phyloP scores from a whole-genome alignment of 208 protist species.

The Leishmania tarentolae region DNA sequence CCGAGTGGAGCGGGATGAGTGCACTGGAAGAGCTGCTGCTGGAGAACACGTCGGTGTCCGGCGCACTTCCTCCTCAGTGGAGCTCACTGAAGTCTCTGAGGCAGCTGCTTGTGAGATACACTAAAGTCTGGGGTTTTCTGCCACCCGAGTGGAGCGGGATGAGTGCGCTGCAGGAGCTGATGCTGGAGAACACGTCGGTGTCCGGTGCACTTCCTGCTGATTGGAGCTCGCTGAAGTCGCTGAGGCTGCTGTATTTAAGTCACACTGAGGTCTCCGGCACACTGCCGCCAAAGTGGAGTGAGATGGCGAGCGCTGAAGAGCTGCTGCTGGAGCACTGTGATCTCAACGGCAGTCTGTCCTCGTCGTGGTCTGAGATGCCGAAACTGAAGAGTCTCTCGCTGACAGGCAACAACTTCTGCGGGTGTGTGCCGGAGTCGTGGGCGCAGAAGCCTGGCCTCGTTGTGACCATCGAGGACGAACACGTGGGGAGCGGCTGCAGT shows the following conservation, averaged over 20 bases:
- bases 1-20: constrained; percentile 7
- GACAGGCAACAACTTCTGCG: neutral
- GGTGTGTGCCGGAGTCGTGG: neutral
- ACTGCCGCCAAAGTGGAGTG: no score
- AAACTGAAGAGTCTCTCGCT: neutral
- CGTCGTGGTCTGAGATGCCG: constrained; percentile 1
- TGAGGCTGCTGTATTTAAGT: no score
- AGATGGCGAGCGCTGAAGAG: no score
- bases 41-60: neutral
- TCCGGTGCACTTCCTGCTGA: no score
- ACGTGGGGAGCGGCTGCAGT: neutral
- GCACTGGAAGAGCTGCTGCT: neutral
- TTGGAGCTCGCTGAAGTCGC: no score
- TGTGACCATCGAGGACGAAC: neutral
- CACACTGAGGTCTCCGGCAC: no score
- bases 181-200: no score
- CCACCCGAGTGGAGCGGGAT: no score
- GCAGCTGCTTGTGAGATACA: no score
- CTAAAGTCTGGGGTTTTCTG: no score
- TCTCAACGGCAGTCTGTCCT: neutral
- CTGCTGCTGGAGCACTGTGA: neutral
- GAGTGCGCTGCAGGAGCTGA: no score
- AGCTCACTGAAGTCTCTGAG: no score
- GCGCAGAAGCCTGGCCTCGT: neutral
- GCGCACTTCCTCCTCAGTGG: constrained; percentile 4